Conservation (phyloP, 2,329 filamentous ascomycete species). For the Ophiostoma quercus region DNA sequence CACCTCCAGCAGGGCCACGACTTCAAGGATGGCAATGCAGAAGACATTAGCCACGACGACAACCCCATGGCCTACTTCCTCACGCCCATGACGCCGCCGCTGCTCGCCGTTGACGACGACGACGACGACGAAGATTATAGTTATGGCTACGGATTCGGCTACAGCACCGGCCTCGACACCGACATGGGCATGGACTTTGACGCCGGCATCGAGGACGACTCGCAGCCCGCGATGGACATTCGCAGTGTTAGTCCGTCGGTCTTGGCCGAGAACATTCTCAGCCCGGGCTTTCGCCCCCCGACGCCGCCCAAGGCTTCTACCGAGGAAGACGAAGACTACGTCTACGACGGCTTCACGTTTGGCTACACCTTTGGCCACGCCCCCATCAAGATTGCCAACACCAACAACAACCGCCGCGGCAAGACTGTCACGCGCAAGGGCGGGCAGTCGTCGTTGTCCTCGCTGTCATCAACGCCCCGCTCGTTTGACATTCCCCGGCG, state of each 20-base stretch:
- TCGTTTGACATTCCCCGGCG: slow-evolving; percentile 26
- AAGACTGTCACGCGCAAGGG: slow-evolving; percentile 15
- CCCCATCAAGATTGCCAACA: slow-evolving; percentile 34
- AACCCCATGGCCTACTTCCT: slow-evolving; percentile 54
- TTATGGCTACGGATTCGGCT: slow-evolving; percentile 28
- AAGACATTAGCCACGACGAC: slow-evolving; percentile 42
- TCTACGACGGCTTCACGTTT: slow-evolving; percentile 39
- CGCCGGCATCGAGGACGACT: slow-evolving; percentile 52
- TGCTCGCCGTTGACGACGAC: slow-evolving; percentile 35
- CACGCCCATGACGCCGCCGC: slow-evolving; percentile 33
- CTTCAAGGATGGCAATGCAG: slow-evolving; percentile 37
- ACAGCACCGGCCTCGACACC: slow-evolving; percentile 32
- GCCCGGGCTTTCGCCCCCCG: slow-evolving; percentile 38
- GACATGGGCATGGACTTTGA: slow-evolving; percentile 49
- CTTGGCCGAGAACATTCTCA: slow-evolving; percentile 43
- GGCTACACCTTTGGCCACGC: slow-evolving; percentile 31
- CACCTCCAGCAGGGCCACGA: slow-evolving; percentile 37
- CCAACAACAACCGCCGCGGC: slow-evolving; percentile 16
- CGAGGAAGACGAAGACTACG: slow-evolving; percentile 31
- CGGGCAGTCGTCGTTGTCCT: background rate
- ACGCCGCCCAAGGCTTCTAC: slow-evolving; percentile 34
- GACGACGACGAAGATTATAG: slow-evolving; percentile 41
- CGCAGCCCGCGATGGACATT: slow-evolving; percentile 42
- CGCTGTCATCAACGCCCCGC: background rate
- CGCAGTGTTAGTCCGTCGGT: slow-evolving; percentile 54